phyloP scores from a whole-genome alignment of 768 basidiomycete species.

The Boletus vermiculosoides region DNA sequence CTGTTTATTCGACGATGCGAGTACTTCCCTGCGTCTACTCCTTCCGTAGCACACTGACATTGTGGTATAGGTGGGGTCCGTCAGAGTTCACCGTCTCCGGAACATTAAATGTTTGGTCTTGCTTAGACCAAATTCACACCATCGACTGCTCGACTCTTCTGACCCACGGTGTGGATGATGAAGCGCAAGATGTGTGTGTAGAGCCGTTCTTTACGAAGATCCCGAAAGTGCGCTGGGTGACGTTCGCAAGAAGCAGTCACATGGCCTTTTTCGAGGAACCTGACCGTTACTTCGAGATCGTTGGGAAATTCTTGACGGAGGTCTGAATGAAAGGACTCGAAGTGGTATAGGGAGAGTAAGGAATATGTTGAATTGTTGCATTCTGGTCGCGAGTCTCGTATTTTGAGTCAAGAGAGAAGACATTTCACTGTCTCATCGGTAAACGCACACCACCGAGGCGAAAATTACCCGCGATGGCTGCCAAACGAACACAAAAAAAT shows the following conservation, averaged over 20 bases:
- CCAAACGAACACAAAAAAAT: background rate
- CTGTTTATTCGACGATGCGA: slow-evolving; percentile 26
- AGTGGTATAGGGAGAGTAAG: background rate
- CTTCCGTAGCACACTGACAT: background rate
- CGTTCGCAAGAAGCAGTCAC: slow-evolving; percentile 26
- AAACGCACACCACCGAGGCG: no score
- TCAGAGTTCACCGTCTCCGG: slow-evolving; percentile 42
- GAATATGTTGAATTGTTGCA: background rate
- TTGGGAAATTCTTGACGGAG: slow-evolving; percentile 16
- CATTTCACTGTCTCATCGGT: no score
- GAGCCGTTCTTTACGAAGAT: slow-evolving; percentile 35
- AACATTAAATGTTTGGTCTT: slow-evolving; percentile 45
- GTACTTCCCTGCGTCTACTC: background rate
- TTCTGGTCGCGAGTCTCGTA: background rate
- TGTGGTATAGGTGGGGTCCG: slow-evolving; percentile 12
- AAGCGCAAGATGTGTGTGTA: slow-evolving; percentile 36
- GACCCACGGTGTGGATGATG: slow-evolving; percentile 39
- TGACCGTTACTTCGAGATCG: slow-evolving; percentile 20
- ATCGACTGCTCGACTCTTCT: slow-evolving; percentile 41
- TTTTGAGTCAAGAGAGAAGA: background rate
- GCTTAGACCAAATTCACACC: slow-evolving; percentile 42
- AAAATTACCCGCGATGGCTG: no score
- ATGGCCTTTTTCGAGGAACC: slow-evolving; percentile 16
- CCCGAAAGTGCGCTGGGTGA: slow-evolving; percentile 36
- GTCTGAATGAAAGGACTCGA: background rate